Percentiles rank a stretch among this genome's conserved stretches.
These are phyloP conservation scores for Curvularia lunata DNA, from an alignment of 2,329 filamentous ascomycete species.

Conservation along the genomic window DNA sequence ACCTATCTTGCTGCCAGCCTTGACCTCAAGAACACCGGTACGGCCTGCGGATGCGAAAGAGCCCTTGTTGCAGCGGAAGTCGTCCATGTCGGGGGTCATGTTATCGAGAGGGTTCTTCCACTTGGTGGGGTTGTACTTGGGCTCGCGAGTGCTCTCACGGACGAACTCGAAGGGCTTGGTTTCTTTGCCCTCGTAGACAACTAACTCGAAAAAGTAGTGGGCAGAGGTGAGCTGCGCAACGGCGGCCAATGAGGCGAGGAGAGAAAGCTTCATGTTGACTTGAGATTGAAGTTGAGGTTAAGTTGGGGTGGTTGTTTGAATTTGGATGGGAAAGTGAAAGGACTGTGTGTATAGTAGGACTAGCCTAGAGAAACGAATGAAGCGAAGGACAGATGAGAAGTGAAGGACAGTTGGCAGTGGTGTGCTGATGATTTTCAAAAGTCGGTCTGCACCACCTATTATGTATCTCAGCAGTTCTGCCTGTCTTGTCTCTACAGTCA, in stretches of 20 bases:
- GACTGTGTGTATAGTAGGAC: constrained; percentile 11
- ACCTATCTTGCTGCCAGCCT: constrained; percentile 25
- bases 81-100: constrained; percentile 26
- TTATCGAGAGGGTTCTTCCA: constrained; percentile 30
- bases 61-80: constrained; percentile 40
- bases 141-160: constrained; percentile 32
- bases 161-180: constrained; percentile 31
- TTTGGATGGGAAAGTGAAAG: constrained; percentile 5
- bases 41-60: constrained; percentile 19
- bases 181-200: constrained; percentile 26
- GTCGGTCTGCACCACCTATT: constrained; percentile 1
- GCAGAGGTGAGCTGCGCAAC: constrained; percentile 27
- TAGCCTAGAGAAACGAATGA: constrained; percentile 17
- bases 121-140: constrained; percentile 34
- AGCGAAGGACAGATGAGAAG: constrained; percentile 11
- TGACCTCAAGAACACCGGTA: constrained; percentile 21
- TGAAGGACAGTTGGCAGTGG: constrained; percentile 5
- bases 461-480: constrained; percentile 6
- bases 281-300: not conserved
- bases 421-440: constrained; percentile 8
- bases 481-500: not conserved
- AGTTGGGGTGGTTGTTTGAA: not conserved
- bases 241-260: constrained; percentile 19
- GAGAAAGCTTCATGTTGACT: constrained; percentile 31
- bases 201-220: constrained; percentile 36